Conservation (phyloP, 2,329 filamentous ascomycete species). For the Fonsecaea erecta region DNA sequence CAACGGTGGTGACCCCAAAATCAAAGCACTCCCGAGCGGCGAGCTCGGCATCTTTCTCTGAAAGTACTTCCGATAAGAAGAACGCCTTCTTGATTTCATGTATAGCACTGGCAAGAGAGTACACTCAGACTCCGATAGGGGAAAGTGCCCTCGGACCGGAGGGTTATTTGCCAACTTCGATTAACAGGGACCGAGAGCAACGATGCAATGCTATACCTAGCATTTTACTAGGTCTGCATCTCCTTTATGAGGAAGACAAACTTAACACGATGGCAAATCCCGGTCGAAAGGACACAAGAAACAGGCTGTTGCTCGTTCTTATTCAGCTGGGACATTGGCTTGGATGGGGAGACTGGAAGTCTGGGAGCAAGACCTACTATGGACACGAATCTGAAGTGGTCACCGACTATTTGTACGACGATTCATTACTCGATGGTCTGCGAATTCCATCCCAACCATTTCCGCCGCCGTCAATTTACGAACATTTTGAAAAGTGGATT, state of each 20-base stretch:
- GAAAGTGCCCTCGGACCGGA: slow-evolving; percentile 57
- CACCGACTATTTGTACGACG: slow-evolving; percentile 61
- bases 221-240: slow-evolving; percentile 75
- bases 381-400: slow-evolving; percentile 64
- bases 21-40: slow-evolving; percentile 54
- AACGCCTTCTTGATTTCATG: slow-evolving; percentile 51
- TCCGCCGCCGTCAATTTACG: slow-evolving; percentile 63
- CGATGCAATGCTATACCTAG: slow-evolving; percentile 69
- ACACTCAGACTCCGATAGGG: slow-evolving; percentile 65
- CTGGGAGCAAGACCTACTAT: slow-evolving; percentile 59
- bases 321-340: slow-evolving; percentile 84
- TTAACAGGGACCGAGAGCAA: slow-evolving; percentile 58
- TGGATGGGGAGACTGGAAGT: slow-evolving; percentile 69
- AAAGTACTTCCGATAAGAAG: slow-evolving; percentile 19
- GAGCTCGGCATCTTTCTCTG: slow-evolving; percentile 46
- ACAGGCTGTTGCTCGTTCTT: slow-evolving; percentile 71
- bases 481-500: slow-evolving; percentile 50
- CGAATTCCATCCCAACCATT: slow-evolving; percentile 57
- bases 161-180: slow-evolving; percentile 69
- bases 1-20: slow-evolving; percentile 7
- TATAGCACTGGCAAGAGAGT: slow-evolving; percentile 67
- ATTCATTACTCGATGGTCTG: slow-evolving; percentile 51
- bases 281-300: slow-evolving; percentile 48
- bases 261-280: slow-evolving; percentile 66
- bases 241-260: slow-evolving; percentile 88